Percentiles rank a stretch among this genome's conserved stretches.
Conservation (phyloP, 352 stramenopile genomes). For the Pythium pyrilobum region DNA sequence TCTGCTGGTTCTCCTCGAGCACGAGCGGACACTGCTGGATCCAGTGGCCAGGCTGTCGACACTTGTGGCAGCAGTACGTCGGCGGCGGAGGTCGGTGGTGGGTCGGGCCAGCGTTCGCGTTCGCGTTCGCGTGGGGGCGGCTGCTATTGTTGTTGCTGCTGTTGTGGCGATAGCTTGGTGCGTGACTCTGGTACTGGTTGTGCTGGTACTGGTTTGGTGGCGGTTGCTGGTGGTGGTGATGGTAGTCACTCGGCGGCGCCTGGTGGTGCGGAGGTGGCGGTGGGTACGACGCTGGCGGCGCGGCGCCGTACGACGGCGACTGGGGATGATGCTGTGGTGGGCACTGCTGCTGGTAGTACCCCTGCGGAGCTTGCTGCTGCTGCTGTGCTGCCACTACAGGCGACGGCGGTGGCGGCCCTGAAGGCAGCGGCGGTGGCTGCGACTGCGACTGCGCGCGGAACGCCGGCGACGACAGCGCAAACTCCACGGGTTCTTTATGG, state of each 20-base stretch:
- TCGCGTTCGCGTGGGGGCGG: not conserved
- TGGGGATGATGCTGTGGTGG: conserved; percentile 4
- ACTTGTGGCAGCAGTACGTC: conserved; percentile 78
- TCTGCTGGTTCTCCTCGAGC: conserved; percentile 18
- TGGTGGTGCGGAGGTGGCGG: conserved; percentile 1
- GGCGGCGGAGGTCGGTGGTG: conserved; percentile 30
- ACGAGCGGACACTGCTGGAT: conserved; percentile 63
- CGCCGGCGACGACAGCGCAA: conserved; percentile 5
- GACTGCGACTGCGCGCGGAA: conserved; percentile 1
- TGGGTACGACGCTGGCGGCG: conserved; percentile 8
- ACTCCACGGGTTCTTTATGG: not conserved
- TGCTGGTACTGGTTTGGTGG: conserved; percentile 15
- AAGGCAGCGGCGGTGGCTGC: conserved; percentile 8
- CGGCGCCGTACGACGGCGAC: conserved; percentile 7
- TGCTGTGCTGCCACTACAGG: conserved; percentile 5
- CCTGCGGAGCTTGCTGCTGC: not conserved
- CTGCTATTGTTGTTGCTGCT: conserved; percentile 15
- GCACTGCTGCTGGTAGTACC: conserved; percentile 11
- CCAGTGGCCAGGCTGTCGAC: conserved; percentile 69
- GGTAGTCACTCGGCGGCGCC: conserved; percentile 5
- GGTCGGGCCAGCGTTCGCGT: not conserved
- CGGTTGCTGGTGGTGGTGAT: conserved; percentile 7
- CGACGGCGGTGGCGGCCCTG: conserved; percentile 6
- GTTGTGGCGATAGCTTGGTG: conserved; percentile 23
- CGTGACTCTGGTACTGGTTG: conserved; percentile 19